phyloP scores from a whole-genome alignment of 805 yeast species.

The Hanseniaspora valbyensis region DNA sequence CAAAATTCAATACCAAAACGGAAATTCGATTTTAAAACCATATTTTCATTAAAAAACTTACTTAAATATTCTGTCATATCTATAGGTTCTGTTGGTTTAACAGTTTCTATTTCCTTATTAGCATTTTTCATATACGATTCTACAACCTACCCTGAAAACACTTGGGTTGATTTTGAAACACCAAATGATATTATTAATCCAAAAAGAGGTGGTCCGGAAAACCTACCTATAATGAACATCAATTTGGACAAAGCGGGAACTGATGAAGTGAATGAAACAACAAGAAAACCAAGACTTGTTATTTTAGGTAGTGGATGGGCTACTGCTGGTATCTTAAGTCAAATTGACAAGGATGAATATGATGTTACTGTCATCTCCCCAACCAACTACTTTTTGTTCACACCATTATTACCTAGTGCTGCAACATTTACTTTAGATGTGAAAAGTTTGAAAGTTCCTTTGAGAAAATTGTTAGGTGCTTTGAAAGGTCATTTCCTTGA shows the following conservation, averaged over 20 bases:
- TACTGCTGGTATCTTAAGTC: constrained; percentile 47
- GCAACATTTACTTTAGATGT: constrained; percentile 62
- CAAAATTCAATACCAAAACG: constrained; percentile 18
- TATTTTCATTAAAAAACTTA: constrained; percentile 30
- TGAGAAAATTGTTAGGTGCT: constrained; percentile 43
- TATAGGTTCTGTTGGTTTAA: constrained; percentile 36
- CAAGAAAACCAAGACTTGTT: constrained; percentile 43
- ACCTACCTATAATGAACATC: constrained; percentile 48
- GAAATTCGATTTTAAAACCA: constrained; percentile 22
- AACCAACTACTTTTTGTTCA: constrained; percentile 55
- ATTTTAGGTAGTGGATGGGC: constrained; percentile 67
- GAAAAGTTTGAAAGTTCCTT: constrained; percentile 53
- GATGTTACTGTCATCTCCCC: constrained; percentile 60
- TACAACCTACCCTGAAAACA: constrained; percentile 45
- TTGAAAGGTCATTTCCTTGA: constrained; percentile 52
- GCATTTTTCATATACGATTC: constrained; percentile 55
- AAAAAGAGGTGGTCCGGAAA: constrained; percentile 57
- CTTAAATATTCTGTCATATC: constrained; percentile 26
- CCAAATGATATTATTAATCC: constrained; percentile 46
- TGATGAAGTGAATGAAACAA: constrained; percentile 21
- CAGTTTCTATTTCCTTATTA: constrained; percentile 33
- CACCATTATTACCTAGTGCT: constrained; percentile 59
- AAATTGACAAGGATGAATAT: constrained; percentile 42
- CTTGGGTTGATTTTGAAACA: constrained; percentile 37
- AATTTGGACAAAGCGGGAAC: constrained; percentile 43